These are phyloP conservation scores for Moelleriella libera DNA, from an alignment of 2,329 filamentous ascomycete genomes.

Conservation along the genomic window DNA sequence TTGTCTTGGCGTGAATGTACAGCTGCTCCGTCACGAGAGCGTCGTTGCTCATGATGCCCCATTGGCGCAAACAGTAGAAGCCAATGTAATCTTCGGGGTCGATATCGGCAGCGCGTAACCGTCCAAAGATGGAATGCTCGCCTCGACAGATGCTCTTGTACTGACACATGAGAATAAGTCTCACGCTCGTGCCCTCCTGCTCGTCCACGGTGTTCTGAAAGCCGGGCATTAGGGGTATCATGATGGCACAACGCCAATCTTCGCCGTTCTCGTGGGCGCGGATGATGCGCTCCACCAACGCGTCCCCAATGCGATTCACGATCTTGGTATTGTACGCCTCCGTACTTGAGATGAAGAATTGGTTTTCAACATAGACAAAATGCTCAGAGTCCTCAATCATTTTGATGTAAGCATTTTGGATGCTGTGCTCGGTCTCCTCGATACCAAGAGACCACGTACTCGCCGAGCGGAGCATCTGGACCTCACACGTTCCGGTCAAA, in stretches of 20 bases:
- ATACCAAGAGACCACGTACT: constrained; percentile 86
- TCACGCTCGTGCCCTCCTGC: constrained; percentile 85
- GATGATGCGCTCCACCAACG: constrained; percentile 81
- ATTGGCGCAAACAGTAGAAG: constrained; percentile 84
- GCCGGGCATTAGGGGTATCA: constrained; percentile 94
- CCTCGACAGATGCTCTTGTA: constrained; percentile 93
- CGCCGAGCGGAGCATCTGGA: constrained; percentile 87
- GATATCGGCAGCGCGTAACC: constrained; percentile 64
- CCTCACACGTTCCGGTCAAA: constrained; percentile 85
- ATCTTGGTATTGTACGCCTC: constrained; percentile 80
- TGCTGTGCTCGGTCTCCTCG: constrained; percentile 79
- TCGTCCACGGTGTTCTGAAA: constrained; percentile 95
- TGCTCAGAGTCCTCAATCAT: constrained; percentile 92
- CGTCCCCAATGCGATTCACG: constrained; percentile 86
- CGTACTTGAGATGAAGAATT: constrained; percentile 93
- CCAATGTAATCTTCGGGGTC: constrained; percentile 91
- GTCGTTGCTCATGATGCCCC: constrained; percentile 81
- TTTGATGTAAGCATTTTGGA: constrained; percentile 89
- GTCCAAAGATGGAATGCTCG: constrained; percentile 80
- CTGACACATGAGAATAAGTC: constrained; percentile 93
- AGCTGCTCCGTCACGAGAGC: constrained; percentile 86
- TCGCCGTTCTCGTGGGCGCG: constrained; percentile 72
- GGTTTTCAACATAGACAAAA: constrained; percentile 97
- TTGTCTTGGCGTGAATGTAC: constrained; percentile 95
- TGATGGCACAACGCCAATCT: constrained; percentile 76